These are phyloP conservation scores for Hydrangea macrophylla DNA, from an alignment of 148 eudicot genomes.

Conservation along the genomic window DNA sequence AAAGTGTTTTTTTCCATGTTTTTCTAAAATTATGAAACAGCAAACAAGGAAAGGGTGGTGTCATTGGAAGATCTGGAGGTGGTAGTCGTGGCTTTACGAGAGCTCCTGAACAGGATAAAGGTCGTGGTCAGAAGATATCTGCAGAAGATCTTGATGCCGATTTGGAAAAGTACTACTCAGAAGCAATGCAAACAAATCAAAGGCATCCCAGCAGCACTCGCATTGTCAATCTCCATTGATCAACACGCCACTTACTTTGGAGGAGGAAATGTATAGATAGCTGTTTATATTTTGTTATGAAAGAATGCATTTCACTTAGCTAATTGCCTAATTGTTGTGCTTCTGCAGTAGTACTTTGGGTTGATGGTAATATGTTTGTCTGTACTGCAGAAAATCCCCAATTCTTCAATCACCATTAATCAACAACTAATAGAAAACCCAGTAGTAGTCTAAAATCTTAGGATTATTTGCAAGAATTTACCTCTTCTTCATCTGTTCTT, in stretches of 20 bases:
- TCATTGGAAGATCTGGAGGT: conserved; percentile 14
- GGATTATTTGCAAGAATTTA: too few relatives aligned
- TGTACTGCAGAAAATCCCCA: background rate
- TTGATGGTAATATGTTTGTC: background rate
- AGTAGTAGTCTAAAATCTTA: too few relatives aligned
- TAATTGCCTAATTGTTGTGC: background rate
- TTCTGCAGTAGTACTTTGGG: background rate
- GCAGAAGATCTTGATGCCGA: conserved; percentile 50
- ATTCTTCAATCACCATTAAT: background rate
- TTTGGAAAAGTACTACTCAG: conserved; percentile 48
- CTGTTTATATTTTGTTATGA: background rate
- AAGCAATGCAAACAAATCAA: conserved; percentile 39
- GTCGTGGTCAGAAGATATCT: conserved; percentile 29
- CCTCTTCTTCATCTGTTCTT: too few relatives aligned
- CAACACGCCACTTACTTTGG: background rate
- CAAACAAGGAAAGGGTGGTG: conserved; percentile 30
- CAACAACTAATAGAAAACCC: too few relatives aligned
- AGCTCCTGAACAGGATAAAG: conserved; percentile 24
- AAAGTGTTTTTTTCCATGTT: background rate
- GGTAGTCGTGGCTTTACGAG: conserved; percentile 15
- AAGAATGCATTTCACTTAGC: background rate
- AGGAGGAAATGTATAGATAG: background rate
- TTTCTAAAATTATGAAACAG: background rate
- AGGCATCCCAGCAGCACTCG: background rate
- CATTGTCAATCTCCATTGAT: background rate